These are phyloP conservation scores for Ceratonia siliqua DNA, from an alignment of 306 rosid species.

Conservation along the genomic window DNA sequence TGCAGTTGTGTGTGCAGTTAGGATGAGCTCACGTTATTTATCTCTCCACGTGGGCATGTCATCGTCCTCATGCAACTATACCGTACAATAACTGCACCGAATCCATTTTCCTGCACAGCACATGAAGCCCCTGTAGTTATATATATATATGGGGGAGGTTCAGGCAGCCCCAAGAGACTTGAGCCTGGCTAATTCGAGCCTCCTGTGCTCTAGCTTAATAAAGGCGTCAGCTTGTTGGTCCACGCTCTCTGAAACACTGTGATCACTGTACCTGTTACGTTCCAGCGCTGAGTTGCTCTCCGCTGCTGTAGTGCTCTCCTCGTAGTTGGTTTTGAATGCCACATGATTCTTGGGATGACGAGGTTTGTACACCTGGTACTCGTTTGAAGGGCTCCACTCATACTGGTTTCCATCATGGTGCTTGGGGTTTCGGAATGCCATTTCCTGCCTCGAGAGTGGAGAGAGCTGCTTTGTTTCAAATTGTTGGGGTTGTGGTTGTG, in stretches of 20 bases:
- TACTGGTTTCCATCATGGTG: background rate
- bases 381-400: slow-evolving; percentile 33
- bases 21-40: too few species aligned
- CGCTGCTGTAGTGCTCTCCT: slow-evolving; percentile 12
- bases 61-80: too few species aligned
- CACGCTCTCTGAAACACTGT: slow-evolving; percentile 28
- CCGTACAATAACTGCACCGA: too few species aligned
- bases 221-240: slow-evolving; percentile 61
- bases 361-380: slow-evolving; percentile 30
- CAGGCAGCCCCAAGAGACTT: slow-evolving; percentile 19
- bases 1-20: too few species aligned
- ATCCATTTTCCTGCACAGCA: background rate
- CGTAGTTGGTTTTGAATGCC: slow-evolving; percentile 28
- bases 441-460: too few species aligned
- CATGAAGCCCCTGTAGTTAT: background rate
- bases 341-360: slow-evolving; percentile 36
- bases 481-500: background rate
- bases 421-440: slow-evolving; percentile 11
- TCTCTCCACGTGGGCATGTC: too few species aligned
- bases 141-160: background rate
- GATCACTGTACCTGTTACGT: background rate
- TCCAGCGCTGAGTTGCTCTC: background rate
- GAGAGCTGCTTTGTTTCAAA: too few species aligned
- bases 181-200: slow-evolving; percentile 41
- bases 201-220: slow-evolving; percentile 47